A percentile compares a stretch with the other conserved stretches of the same genome.
These are phyloP conservation scores for Pyrenochaeta sp. DNA, from an alignment of 2,329 filamentous ascomycete species.

Conservation along the genomic window DNA sequence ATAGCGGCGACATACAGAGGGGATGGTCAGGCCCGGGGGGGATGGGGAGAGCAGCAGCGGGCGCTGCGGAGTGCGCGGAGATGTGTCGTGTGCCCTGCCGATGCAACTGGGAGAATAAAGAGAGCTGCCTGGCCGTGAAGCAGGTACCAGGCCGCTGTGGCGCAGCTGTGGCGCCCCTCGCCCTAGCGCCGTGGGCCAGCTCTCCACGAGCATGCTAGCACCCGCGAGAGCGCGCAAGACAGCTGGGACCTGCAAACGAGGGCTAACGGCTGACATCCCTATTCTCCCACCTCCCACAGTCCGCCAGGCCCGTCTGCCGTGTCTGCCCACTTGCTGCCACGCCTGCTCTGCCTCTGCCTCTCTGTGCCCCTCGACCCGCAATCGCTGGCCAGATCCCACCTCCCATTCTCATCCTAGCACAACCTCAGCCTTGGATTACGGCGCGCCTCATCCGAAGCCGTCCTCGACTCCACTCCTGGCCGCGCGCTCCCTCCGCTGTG, in stretches of 20 bases:
- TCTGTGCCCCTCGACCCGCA: slow-evolving; percentile 1
- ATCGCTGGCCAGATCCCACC: slow-evolving; percentile 11
- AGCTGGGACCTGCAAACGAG: neutral
- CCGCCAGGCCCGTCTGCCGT: slow-evolving; percentile 7
- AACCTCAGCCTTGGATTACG: slow-evolving; percentile 18
- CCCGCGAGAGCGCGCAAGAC: slow-evolving; percentile 12
- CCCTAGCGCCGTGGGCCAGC: slow-evolving; percentile 3
- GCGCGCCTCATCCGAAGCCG: slow-evolving; percentile 11
- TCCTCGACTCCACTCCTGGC: slow-evolving; percentile 9
- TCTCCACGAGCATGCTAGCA: slow-evolving; percentile 14
- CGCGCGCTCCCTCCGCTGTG: slow-evolving; percentile 24
- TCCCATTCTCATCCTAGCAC: slow-evolving; percentile 18
- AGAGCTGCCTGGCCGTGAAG: too few species aligned
- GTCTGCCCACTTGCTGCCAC: neutral
- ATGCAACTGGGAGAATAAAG: too few species aligned
- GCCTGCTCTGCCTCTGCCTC: slow-evolving; percentile 7
- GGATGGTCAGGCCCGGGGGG: slow-evolving; percentile 2
- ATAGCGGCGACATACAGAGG: slow-evolving; percentile 23
- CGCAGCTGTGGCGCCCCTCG: neutral
- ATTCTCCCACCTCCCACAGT: neutral
- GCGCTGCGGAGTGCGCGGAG: slow-evolving; percentile 1
- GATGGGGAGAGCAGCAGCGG: neutral
- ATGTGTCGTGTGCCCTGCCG: slow-evolving; percentile 10
- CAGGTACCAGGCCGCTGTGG: slow-evolving; percentile 7
- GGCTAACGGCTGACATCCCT: slow-evolving; percentile 1